Percentiles rank a stretch among this genome's conserved stretches.
phyloP scores from a whole-genome alignment of 2,329 filamentous ascomycete genomes.

The Exophiala phaeomuriformis region DNA sequence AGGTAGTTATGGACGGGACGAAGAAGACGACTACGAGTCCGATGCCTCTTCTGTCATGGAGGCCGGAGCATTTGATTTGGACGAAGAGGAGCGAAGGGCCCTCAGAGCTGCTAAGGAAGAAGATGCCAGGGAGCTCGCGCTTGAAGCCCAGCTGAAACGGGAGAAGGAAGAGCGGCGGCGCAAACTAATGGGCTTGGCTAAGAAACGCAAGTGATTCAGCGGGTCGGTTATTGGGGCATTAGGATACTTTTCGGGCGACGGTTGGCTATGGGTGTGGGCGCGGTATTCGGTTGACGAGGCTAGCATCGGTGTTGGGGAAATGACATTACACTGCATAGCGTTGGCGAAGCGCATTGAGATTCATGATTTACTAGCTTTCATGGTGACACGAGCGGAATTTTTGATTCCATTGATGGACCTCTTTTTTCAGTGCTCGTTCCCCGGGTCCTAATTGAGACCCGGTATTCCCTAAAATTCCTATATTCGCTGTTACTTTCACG shows the following conservation, averaged over 20 bases:
- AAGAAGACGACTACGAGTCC: conserved; percentile 37
- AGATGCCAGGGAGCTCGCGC: conserved; percentile 41
- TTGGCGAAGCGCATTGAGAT: not conserved
- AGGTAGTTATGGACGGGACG: conserved; percentile 34
- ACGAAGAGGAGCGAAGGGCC: conserved; percentile 40
- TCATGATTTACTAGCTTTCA: not conserved
- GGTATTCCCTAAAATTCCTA: not conserved
- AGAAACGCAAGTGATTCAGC: conserved; percentile 19
- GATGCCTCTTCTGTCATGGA: conserved; percentile 47
- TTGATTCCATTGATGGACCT: not conserved
- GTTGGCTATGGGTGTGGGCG: not conserved
- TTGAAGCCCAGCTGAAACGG: conserved; percentile 40
- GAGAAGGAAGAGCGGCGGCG: conserved; percentile 42
- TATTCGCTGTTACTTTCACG: not conserved
- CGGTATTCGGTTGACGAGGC: conserved; percentile 8
- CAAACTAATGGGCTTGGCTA: conserved; percentile 36
- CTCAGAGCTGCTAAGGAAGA: conserved; percentile 38
- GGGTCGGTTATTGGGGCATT: not conserved
- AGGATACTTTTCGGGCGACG: not conserved
- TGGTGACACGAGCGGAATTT: not conserved
- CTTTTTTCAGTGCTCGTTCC: not conserved
- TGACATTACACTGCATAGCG: conserved; percentile 3
- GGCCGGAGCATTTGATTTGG: conserved; percentile 42
- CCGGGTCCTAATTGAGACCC: too few species aligned
- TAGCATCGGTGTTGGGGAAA: conserved; percentile 21